Evolutionary conservation across 2,329 filamentous ascomycete genomes (phyloP).

Genomic region (Elsinoe australis): DNA sequence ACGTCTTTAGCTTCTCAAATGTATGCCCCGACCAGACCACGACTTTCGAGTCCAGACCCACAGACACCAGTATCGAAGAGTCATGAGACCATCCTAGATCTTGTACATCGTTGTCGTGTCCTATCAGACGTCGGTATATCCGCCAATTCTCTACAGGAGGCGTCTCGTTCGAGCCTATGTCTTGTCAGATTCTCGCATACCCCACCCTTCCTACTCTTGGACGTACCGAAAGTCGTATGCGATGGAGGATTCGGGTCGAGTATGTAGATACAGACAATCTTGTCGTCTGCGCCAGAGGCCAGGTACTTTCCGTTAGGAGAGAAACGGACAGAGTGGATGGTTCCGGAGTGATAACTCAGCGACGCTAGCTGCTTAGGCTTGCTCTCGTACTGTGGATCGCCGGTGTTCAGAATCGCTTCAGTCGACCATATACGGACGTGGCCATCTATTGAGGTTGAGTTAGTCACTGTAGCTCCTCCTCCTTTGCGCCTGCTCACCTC

Average conservation of each 20-base stretch:
- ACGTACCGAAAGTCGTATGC: constrained; percentile 68
- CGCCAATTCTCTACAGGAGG: constrained; percentile 97
- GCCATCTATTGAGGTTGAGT: constrained; percentile 54
- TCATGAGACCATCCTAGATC: constrained; percentile 96
- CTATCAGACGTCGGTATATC: constrained; percentile 83
- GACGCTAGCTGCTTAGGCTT: constrained; percentile 90
- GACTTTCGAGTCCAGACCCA: constrained; percentile 93
- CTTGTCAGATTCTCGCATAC: constrained; percentile 19
- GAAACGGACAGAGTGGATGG: constrained; percentile 94
- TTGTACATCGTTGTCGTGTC: constrained; percentile 97
- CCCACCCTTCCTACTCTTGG: constrained; percentile 6
- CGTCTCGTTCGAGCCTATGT: constrained; percentile 68
- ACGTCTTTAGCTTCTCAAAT: constrained; percentile 93
- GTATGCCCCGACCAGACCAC: constrained; percentile 98
- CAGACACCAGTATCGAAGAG: constrained; percentile 89
- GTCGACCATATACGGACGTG: constrained; percentile 98
- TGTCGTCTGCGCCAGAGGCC: constrained; percentile 94
- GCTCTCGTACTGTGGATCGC: constrained; percentile 56
- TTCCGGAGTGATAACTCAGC: constrained; percentile 97
- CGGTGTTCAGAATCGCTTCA: constrained; percentile 78
- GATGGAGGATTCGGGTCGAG: constrained; percentile 74
- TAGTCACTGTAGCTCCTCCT: neutral
- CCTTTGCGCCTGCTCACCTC: constrained; percentile 51
- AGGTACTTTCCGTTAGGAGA: constrained; percentile 92
- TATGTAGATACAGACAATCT: constrained; percentile 95